phyloP scores from a whole-genome alignment of 2,329 filamentous ascomycete species.

The Penicillium sp. region DNA sequence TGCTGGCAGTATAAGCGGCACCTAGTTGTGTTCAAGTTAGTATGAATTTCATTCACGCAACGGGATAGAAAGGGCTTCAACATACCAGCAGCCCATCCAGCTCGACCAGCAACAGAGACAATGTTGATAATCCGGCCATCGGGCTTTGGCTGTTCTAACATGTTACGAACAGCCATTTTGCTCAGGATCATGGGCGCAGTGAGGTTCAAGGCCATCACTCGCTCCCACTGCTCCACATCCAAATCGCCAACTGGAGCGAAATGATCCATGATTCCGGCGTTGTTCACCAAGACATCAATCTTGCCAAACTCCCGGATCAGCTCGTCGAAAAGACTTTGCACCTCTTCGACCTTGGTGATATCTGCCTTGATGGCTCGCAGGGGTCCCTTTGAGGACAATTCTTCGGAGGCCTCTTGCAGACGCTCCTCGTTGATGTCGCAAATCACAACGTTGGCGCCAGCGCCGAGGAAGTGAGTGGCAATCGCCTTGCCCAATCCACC shows the following conservation, averaged over 20 bases:
- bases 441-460: slow-evolving; percentile 48
- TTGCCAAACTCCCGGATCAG: slow-evolving; percentile 46
- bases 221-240: slow-evolving; percentile 58
- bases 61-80: slow-evolving; percentile 5
- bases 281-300: slow-evolving; percentile 66
- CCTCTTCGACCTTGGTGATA: slow-evolving; percentile 44
- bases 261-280: slow-evolving; percentile 63
- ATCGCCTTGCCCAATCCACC: slow-evolving; percentile 49
- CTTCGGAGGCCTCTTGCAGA: slow-evolving; percentile 30
- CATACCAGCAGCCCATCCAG: slow-evolving; percentile 51
- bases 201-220: slow-evolving; percentile 62
- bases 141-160: slow-evolving; percentile 44
- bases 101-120: slow-evolving; percentile 54
- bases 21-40: slow-evolving; percentile 37
- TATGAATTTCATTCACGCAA: neutral
- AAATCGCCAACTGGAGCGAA: slow-evolving; percentile 60
- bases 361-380: slow-evolving; percentile 43
- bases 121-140: slow-evolving; percentile 62
- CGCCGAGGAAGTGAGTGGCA: slow-evolving; percentile 40
- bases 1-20: slow-evolving; percentile 60
- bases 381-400: slow-evolving; percentile 31
- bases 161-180: slow-evolving; percentile 58
- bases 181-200: slow-evolving; percentile 61
- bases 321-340: slow-evolving; percentile 48
- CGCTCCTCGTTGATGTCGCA: slow-evolving; percentile 45